phyloP scores from a whole-genome alignment of 345 rosid genomes.

The Ricinus communis region DNA sequence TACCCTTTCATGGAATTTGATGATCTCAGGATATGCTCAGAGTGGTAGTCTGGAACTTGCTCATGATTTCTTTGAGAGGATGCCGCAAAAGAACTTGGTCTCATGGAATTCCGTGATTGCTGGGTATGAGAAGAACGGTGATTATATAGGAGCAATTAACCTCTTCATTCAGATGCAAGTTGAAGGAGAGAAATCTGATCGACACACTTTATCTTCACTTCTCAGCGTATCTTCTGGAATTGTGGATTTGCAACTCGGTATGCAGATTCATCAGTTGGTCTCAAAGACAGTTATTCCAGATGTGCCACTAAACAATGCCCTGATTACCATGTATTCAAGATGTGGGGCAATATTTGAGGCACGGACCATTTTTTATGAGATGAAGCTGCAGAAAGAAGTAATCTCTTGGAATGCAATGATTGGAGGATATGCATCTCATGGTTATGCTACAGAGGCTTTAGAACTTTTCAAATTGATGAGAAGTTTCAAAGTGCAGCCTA shows the following conservation, averaged over 20 bases:
- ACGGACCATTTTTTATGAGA: conserved; percentile 43
- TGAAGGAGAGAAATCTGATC: conserved; percentile 65
- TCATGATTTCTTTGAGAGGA: conserved; percentile 48
- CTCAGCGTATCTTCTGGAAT: conserved; percentile 57
- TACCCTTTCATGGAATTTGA: conserved; percentile 57
- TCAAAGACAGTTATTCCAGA: conserved; percentile 51
- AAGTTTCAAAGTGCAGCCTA: conserved; percentile 43
- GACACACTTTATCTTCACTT: conserved; percentile 67
- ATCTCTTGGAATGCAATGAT: conserved; percentile 87
- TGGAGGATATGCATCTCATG: conserved; percentile 77
- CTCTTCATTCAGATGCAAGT: conserved; percentile 53
- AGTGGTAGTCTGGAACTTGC: conserved; percentile 44
- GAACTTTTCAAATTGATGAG: conserved; percentile 53
- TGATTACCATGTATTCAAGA: conserved; percentile 67
- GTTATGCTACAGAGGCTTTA: conserved; percentile 56
- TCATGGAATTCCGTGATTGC: conserved; percentile 79
- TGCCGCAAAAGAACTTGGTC: conserved; percentile 51
- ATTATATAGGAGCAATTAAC: conserved; percentile 48
- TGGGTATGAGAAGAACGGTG: conserved; percentile 56
- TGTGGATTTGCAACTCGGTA: conserved; percentile 58
- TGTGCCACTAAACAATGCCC: conserved; percentile 56
- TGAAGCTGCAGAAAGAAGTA: conserved; percentile 49
- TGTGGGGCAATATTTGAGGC: conserved; percentile 66
- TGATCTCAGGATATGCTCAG: conserved; percentile 59
- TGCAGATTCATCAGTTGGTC: conserved; percentile 68